Evolutionary conservation across 1,284 basidiomycete genomes (phyloP).

Genomic region (Lentinula novae-zelandiae): DNA sequence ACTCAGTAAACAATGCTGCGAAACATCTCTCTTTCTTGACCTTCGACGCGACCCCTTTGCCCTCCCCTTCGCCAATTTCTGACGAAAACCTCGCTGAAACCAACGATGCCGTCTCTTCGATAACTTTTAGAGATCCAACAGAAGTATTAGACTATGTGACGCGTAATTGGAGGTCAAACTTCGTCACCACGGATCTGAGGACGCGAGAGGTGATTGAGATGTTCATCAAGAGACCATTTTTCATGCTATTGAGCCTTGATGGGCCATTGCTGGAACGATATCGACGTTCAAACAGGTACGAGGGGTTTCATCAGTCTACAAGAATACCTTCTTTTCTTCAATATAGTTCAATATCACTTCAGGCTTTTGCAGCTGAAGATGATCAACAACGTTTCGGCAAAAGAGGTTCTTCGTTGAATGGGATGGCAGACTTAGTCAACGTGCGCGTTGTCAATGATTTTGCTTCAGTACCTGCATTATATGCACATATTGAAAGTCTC

Average conservation of each 20-base stretch:
- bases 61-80: slow-evolving; percentile 12
- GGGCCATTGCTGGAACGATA: slow-evolving; percentile 73
- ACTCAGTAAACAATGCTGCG: slow-evolving; percentile 13
- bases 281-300: slow-evolving; percentile 47
- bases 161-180: slow-evolving; percentile 75
- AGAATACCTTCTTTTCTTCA: neutral
- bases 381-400: slow-evolving; percentile 57
- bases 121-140: slow-evolving; percentile 32
- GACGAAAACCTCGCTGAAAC: neutral
- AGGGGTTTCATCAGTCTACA: slow-evolving; percentile 3
- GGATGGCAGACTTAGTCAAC: slow-evolving; percentile 49
- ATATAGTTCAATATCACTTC: slow-evolving; percentile 40
- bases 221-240: slow-evolving; percentile 89
- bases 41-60: slow-evolving; percentile 19
- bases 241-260: slow-evolving; percentile 84
- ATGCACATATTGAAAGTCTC: slow-evolving; percentile 63
- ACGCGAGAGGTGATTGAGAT: slow-evolving; percentile 57
- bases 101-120: neutral
- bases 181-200: slow-evolving; percentile 77
- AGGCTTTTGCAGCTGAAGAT: slow-evolving; percentile 63
- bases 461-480: slow-evolving; percentile 48
- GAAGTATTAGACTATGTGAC: slow-evolving; percentile 78
- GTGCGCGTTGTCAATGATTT: slow-evolving; percentile 76
- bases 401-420: slow-evolving; percentile 33
- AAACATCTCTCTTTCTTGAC: slow-evolving; percentile 25